Evolutionary conservation across 2,329 filamentous ascomycete genomes (phyloP), one percentile per base, ranked within the genome.

Genomic region (Scedosporium minutisporum): DNA sequence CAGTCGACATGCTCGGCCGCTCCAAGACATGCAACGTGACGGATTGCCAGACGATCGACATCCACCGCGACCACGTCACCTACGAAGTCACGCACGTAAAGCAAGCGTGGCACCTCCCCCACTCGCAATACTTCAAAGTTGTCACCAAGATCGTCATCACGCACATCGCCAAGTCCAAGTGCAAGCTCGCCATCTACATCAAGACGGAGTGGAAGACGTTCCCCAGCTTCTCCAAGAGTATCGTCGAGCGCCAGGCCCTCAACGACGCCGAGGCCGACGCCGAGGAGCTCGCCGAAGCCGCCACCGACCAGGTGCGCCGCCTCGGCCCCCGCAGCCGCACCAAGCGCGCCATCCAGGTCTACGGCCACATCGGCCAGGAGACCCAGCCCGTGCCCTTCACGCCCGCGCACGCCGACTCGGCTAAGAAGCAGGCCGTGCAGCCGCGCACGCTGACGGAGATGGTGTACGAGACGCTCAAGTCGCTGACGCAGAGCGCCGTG

Each of bases 121-220:
- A 92, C 71, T 85, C 88, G 61, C 81, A 86, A 58, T 83, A 86
- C 60, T 96, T 97, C 75, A 87, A 88, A 68, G 79, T 97, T 23
- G 85, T 96, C 63, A 93, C 86, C 67, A 97, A 96, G 75, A 87
- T 96, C 65, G 91, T 97, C 66, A 95, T 99, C 65, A 97, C 95
- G 2, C 91, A 97, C 70, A 83, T 93, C 64, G 87, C 91, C 61
- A 97, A 97, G 76, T 92, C 90, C 12, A 92, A 89, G 73, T 96
- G 91, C 74, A 97, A 95, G 76, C 83, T 99, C 62, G 89, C 92
- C 27, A 85, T 97, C 53, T 96, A 91, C 75, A 90, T 87, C 61
- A 89, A 88, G 69, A 85, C 96, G n/a, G 89, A 91, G 68, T 97
- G 95, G 95, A 82, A 85, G 27, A 88, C 86, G 66, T 78, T 83